phyloP scores from a whole-genome alignment of 1,139 yeast species.

The Pichia terricola region DNA sequence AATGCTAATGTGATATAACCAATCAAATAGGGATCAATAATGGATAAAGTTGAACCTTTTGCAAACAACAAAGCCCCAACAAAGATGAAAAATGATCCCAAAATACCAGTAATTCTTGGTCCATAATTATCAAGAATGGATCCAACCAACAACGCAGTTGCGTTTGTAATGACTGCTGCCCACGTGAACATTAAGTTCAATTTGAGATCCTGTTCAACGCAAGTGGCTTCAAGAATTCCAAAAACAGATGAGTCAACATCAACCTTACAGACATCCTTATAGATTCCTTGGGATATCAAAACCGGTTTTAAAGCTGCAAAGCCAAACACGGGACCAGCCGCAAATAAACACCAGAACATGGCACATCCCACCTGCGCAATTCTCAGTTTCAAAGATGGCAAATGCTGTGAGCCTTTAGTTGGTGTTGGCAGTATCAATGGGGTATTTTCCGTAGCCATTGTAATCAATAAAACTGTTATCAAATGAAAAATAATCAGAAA shows the following conservation, averaged over 20 bases:
- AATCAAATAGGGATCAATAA: conserved; percentile 47
- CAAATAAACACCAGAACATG: conserved; percentile 73
- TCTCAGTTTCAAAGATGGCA: conserved; percentile 17
- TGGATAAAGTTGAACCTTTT: conserved; percentile 25
- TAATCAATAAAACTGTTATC: too few relatives aligned
- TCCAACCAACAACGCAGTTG: conserved; percentile 76
- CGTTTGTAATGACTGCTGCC: conserved; percentile 83
- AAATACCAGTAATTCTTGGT: conserved; percentile 67
- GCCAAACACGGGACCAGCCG: conserved; percentile 92
- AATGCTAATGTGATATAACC: conserved; percentile 65
- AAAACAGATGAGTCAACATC: conserved; percentile 8
- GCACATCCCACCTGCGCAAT: conserved; percentile 55
- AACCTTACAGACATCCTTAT: conserved; percentile 45
- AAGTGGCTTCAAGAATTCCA: conserved; percentile 23
- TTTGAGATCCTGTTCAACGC: conserved; percentile 70
- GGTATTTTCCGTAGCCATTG: conserved; percentile 9
- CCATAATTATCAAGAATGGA: conserved; percentile 68
- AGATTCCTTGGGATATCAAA: conserved; percentile 68
- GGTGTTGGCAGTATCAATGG: conserved; percentile 7
- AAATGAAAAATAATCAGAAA: too few relatives aligned
- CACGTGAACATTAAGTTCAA: conserved; percentile 75
- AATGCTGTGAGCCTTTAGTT: background rate
- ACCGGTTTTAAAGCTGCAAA: conserved; percentile 90
- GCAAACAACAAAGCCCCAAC: conserved; percentile 43
- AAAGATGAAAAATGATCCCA: conserved; percentile 54